A percentile compares a stretch with the other conserved stretches of the same genome.
Conservation (phyloP, 2,329 filamentous ascomycete genomes). For the Decorospora gaudefroyi region DNA sequence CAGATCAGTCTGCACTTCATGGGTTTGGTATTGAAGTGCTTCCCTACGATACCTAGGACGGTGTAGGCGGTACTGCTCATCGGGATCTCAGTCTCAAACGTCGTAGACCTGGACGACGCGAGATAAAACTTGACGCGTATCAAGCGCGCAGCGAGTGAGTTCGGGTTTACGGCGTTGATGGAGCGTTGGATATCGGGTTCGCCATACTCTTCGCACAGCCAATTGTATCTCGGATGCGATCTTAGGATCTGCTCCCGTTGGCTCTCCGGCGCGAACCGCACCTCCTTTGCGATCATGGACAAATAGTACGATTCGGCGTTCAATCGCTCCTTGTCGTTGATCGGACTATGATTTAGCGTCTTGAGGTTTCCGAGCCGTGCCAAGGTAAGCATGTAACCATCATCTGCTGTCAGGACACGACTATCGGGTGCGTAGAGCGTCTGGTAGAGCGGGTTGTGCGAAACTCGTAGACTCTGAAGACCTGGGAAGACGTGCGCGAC, state of each 20-base stretch:
- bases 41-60: slow-evolving; percentile 76
- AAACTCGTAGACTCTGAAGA: slow-evolving; percentile 74
- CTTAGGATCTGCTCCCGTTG: slow-evolving; percentile 61
- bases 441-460: slow-evolving; percentile 83
- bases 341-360: slow-evolving; percentile 70
- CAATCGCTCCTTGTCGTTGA: slow-evolving; percentile 73
- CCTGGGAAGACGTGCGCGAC: slow-evolving; percentile 72
- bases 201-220: slow-evolving; percentile 77
- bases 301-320: slow-evolving; percentile 96
- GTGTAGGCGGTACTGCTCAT: slow-evolving; percentile 79
- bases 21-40: slow-evolving; percentile 68
- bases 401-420: slow-evolving; percentile 63
- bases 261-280: slow-evolving; percentile 63
- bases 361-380: slow-evolving; percentile 71
- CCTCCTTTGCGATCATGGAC: slow-evolving; percentile 75
- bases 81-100: slow-evolving; percentile 61
- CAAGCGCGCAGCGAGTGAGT: slow-evolving; percentile 80
- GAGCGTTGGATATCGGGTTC: slow-evolving; percentile 65
- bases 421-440: slow-evolving; percentile 52
- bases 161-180: slow-evolving; percentile 63
- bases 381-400: slow-evolving; percentile 86
- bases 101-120: slow-evolving; percentile 11
- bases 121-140: slow-evolving; percentile 63
- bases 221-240: slow-evolving; percentile 71
- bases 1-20: slow-evolving; percentile 71